Conservation (phyloP, 2,329 filamentous ascomycete species). For the Hyphodiscus sp. region DNA sequence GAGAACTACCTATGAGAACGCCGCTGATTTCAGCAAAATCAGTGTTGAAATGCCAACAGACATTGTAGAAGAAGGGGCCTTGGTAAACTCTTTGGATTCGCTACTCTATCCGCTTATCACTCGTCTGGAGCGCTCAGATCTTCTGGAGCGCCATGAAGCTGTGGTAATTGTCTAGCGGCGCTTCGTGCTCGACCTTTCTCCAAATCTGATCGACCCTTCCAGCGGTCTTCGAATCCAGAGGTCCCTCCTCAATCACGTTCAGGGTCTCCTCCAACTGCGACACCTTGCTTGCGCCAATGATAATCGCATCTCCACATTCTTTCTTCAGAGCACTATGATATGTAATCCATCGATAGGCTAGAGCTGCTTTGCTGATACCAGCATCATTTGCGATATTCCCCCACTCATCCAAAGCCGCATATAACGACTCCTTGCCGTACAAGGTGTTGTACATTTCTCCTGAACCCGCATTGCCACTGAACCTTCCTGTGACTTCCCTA, state of each 20-base stretch:
- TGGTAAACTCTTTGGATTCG: neutral
- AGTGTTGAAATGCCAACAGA: no score
- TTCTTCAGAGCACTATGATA: conserved; percentile 24
- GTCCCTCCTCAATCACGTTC: conserved; percentile 10
- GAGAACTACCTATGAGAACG: no score
- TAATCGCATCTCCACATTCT: conserved; percentile 25
- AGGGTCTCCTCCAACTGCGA: conserved; percentile 15
- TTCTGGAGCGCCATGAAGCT: neutral
- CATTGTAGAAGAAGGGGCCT: no score
- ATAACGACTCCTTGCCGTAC: neutral
- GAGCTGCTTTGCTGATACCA: conserved; percentile 11
- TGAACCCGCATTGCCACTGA: conserved; percentile 7
- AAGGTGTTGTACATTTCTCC: conserved; percentile 20
- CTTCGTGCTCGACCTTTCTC: neutral
- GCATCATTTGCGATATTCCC: neutral
- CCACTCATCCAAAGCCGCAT: neutral
- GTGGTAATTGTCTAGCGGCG: neutral
- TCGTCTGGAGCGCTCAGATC: neutral
- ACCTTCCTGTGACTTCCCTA: conserved; percentile 20
- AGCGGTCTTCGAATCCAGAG: conserved; percentile 8
- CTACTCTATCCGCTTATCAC: neutral
- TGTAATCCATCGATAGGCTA: conserved; percentile 31
- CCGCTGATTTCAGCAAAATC: no score
- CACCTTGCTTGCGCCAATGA: conserved; percentile 19
- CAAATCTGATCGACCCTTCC: conserved; percentile 11